Base-by-base conservation (phyloP, 129 eudicot genomes). In the Erigeron canadensis region DNA sequence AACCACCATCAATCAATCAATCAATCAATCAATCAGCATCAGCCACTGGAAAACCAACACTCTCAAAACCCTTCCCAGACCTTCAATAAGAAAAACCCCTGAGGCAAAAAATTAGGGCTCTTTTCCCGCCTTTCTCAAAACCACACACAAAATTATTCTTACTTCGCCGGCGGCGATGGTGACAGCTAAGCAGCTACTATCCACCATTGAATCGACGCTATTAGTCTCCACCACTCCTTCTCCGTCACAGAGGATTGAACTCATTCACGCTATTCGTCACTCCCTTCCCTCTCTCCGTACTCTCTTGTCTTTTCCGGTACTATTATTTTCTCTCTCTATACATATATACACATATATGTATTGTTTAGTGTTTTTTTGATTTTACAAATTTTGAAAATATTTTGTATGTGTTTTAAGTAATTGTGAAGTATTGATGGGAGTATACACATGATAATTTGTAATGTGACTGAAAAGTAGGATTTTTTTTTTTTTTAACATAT, bases 251-350 rank as follows among this genome's bases (percentile, higher is more conserved):
- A 80, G 91, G 65, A 91, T 2, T 76, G 77, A 1, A 75, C 85
- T 7, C 87, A 86, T 72, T 77, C 90, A 72, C 61, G 81, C 76
- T 69, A 75, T 95, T 78, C 96, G 97, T 47, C 81, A 64, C 63
- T 90, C 96, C 38, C 85, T 82, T 19, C 68, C 97, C 7, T 28
- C 39, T 17, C 85, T 90, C 79, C 88, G 78, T 6, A 77, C 91
- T 41, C 99, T 88, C 74, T 77, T 95, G 9, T 86, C 87, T 6
- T 87, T 71, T 61, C 91, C 93, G 79, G 97, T 90, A 74, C 7
- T 22, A 10, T n/a, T n/a, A 8, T 55, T 22, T 7, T 2, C 42
- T 48, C 54, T 11, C 4, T 48, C n/a, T 46, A 10, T 43, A 43
- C 47, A 43, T 0, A 43, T 43, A 10, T 43, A 43, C 4, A 43